Base-by-base conservation (phyloP, 495 filamentous ascomycete species). In the Endocarpon pusillum region DNA sequence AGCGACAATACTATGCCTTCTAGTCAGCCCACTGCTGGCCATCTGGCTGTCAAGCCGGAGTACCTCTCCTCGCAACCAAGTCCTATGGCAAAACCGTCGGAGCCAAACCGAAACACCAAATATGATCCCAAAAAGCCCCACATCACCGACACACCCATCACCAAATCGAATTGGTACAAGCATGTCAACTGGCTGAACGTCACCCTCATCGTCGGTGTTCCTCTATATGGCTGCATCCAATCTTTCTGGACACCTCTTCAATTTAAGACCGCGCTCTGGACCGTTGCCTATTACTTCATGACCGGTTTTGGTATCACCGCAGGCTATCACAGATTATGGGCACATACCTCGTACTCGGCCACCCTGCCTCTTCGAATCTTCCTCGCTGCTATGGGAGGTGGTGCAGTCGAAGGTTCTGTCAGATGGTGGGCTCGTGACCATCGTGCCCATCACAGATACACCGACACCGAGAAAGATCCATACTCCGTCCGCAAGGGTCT, bases 401-500 rank as follows among this genome's bases (percentile, higher is more conserved):
- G 89, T 59, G 87, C 87, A 34, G 91, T 96, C 34, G 81, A 99
- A 49, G 91, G 91, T 38, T 92, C 83, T 33, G 81, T 94, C 49
- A 67, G 91, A 45, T 99, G 91, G 91, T 99, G 91, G 91, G 76
- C 83, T 40, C 75, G 83, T 42, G 84, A 83, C 53, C 91, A 97
- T 66, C 80, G 91, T 39, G 83, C 91, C 46, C 91, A 99, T 60
- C 91, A 99, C 66, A 78, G 91, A 44, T 96, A 94, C 54, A 97
- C 91, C 66, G 91, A 96, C 48, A 99, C 91, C 48, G 81, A 93
- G 34, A 96, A 99, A 64, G 91, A 99, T 50, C 91, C 91, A 17
- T 99, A 96, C 68, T 91, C 81, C 34, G 91, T 99, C 42, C 82
- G 89, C 60, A 99, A 99, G 74, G 89, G 89, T 41, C 71, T 94